Evolutionary conservation across 768 basidiomycete genomes (phyloP).

Genomic region (Psilocybe tampanensis): DNA sequence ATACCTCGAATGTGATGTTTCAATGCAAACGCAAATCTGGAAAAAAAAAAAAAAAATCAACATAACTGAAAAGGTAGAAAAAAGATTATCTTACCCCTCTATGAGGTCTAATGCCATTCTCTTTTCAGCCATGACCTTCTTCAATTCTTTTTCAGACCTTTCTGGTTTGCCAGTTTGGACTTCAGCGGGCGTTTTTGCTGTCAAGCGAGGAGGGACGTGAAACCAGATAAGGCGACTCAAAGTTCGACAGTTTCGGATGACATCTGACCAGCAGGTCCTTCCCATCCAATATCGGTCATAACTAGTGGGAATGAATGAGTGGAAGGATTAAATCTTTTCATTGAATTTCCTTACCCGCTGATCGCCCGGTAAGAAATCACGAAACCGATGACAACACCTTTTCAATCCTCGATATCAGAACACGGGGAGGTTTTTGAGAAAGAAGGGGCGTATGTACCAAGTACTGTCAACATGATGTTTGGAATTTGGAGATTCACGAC

Average conservation of each 20-base stretch:
- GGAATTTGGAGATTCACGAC: slow-evolving; percentile 48
- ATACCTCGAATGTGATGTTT: slow-evolving; percentile 66
- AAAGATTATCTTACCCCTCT: slow-evolving; percentile 44
- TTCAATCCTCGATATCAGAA: background rate
- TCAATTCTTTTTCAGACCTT: slow-evolving; percentile 43
- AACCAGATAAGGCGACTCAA: slow-evolving; percentile 62
- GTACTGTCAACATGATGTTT: slow-evolving; percentile 59
- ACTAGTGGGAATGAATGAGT: slow-evolving; percentile 25
- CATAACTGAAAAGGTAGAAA: background rate
- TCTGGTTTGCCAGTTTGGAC: slow-evolving; percentile 28
- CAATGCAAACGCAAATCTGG: slow-evolving; percentile 54
- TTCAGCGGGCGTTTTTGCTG: slow-evolving; percentile 42
- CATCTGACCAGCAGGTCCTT: slow-evolving; percentile 56
- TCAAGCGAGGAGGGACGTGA: slow-evolving; percentile 54
- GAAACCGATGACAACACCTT: slow-evolving; percentile 59
- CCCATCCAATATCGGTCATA: slow-evolving; percentile 71
- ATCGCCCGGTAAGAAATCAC: slow-evolving; percentile 68
- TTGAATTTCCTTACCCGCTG: slow-evolving; percentile 46
- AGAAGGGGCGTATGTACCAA: slow-evolving; percentile 36
- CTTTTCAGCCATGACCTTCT: slow-evolving; percentile 63
- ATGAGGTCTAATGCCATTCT: slow-evolving; percentile 58
- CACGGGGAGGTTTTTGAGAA: background rate
- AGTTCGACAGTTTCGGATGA: slow-evolving; percentile 51
- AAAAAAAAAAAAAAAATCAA: background rate
- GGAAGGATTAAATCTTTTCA: background rate